Evolutionary conservation across 345 rosid species (phyloP).

Genomic region (Syzygium aqueum): DNA sequence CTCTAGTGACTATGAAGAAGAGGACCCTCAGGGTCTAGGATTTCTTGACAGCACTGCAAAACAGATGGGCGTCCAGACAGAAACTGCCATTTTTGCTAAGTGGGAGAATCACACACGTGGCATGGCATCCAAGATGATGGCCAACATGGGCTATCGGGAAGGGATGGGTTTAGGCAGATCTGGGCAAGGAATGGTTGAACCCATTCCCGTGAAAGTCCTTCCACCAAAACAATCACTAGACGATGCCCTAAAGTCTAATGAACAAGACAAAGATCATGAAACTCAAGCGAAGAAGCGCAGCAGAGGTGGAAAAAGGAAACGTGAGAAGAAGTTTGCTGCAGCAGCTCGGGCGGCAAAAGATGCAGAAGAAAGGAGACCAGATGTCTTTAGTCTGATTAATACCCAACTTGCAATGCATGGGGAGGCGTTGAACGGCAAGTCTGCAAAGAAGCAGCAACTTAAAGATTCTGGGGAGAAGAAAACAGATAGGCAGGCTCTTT

Average conservation of each 20-base stretch:
- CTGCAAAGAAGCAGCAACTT: slow-evolving; percentile 28
- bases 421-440: slow-evolving; percentile 23
- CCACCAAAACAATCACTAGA: slow-evolving; percentile 82
- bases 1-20: slow-evolving; percentile 59
- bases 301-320: slow-evolving; percentile 91
- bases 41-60: slow-evolving; percentile 41
- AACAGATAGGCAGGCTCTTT: slow-evolving; percentile 54
- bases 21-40: slow-evolving; percentile 54
- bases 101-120: slow-evolving; percentile 99
- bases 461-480: slow-evolving; percentile 48
- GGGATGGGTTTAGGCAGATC: slow-evolving; percentile 90
- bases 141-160: slow-evolving; percentile 85
- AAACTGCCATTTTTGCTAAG: slow-evolving; percentile 69
- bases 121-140: slow-evolving; percentile 96
- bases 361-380: slow-evolving; percentile 52
- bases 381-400: slow-evolving; percentile 77
- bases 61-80: slow-evolving; percentile 64
- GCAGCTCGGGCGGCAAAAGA: slow-evolving; percentile 53
- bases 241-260: slow-evolving; percentile 48
- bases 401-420: slow-evolving; percentile 38
- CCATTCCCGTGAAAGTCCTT: slow-evolving; percentile 73
- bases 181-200: slow-evolving; percentile 84
- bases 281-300: slow-evolving; percentile 49
- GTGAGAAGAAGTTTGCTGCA: slow-evolving; percentile 73
- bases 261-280: slow-evolving; percentile 28